Evolutionary conservation across 139 green algal genomes (phyloP).

Genomic region (Chlamydomonas schloesseri): DNA sequence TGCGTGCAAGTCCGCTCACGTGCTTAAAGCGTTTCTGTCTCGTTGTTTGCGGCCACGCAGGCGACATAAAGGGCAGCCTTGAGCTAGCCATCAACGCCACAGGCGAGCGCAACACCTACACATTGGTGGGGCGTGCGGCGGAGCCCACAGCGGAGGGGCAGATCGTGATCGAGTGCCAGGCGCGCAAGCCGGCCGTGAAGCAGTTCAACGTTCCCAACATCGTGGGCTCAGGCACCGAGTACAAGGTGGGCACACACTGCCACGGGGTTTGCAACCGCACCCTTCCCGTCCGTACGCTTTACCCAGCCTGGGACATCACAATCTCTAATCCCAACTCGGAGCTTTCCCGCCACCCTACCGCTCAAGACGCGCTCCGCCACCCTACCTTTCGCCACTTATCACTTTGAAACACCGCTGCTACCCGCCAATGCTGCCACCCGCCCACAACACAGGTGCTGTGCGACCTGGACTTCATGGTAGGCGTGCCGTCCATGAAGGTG

Average conservation of each 20-base stretch:
- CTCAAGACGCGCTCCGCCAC: no score
- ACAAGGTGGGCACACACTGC: neutral
- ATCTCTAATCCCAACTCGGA: neutral
- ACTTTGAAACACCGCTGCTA: no score
- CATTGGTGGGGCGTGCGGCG: constrained; percentile 62
- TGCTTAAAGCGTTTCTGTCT: no score
- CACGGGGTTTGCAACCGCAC: neutral
- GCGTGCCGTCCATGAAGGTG: constrained; percentile 47
- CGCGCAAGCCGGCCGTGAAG: constrained; percentile 44
- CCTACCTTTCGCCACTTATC: no score
- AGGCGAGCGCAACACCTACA: constrained; percentile 70
- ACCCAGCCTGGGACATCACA: neutral
- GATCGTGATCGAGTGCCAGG: constrained; percentile 75
- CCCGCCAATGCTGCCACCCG: no score
- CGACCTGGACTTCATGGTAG: constrained; percentile 71
- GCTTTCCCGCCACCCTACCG: no score
- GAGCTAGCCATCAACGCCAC: constrained; percentile 73
- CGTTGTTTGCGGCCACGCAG: no score
- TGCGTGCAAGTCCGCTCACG: no score
- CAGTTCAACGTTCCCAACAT: constrained; percentile 76
- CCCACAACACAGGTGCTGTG: constrained; percentile 57
- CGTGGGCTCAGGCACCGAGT: constrained; percentile 35
- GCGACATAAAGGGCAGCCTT: constrained; percentile 65
- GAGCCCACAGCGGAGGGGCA: constrained; percentile 79
- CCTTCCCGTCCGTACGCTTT: no score